Conservation (phyloP, 1,139 yeast species). For the Sugiyamaella neomexicana region DNA sequence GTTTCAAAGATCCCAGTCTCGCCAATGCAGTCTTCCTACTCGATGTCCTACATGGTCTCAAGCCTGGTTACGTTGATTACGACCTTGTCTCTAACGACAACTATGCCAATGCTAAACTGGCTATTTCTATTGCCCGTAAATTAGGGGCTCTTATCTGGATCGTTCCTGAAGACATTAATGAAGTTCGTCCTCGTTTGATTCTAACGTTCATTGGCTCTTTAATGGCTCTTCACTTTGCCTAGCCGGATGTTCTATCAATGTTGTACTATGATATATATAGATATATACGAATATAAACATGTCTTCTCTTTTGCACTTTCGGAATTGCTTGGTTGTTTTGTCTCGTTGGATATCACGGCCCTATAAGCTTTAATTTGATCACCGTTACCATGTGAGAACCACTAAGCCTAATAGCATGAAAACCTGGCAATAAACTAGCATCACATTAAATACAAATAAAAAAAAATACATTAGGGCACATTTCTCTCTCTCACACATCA, state of each 20-base stretch:
- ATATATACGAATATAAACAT: slow-evolving; percentile 1
- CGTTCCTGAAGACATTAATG: slow-evolving; percentile 98
- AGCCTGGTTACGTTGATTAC: slow-evolving; percentile 97
- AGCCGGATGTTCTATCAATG: neutral
- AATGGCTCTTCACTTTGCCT: slow-evolving; percentile 56
- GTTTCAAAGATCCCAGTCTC: slow-evolving; percentile 79
- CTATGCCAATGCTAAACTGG: slow-evolving; percentile 93
- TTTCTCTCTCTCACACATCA: neutral
- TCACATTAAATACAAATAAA: slow-evolving; percentile 2
- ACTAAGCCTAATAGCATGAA: no score
- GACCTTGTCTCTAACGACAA: slow-evolving; percentile 86
- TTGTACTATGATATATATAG: slow-evolving; percentile 11
- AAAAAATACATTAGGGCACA: neutral
- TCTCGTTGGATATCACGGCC: no score
- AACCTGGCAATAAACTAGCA: neutral
- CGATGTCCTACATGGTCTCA: slow-evolving; percentile 88
- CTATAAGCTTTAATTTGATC: no score
- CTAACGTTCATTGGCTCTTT: slow-evolving; percentile 93
- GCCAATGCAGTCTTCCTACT: slow-evolving; percentile 77
- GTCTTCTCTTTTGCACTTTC: no score
- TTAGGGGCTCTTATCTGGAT: slow-evolving; percentile 97
- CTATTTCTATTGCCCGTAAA: slow-evolving; percentile 97
- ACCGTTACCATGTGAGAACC: no score
- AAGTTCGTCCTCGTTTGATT: slow-evolving; percentile 89
- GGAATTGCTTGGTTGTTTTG: no score